These are phyloP conservation scores for Thermoascus crustaceus DNA, from an alignment of 2,329 filamentous ascomycete species.

Conservation along the genomic window DNA sequence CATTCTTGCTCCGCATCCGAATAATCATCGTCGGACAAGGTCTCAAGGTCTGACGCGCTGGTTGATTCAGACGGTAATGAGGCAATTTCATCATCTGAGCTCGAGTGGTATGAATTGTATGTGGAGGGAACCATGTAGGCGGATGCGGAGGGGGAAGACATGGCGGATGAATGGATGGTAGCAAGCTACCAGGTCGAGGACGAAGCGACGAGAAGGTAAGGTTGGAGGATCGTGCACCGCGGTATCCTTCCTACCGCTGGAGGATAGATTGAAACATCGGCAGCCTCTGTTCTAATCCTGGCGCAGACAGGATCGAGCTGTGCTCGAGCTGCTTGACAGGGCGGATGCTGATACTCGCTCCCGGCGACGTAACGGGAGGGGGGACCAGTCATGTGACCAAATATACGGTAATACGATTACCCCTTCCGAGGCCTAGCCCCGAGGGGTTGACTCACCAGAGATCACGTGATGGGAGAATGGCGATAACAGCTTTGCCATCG, in stretches of 20 bases:
- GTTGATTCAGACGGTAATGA: slow-evolving; percentile 37
- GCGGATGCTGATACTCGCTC: not conserved
- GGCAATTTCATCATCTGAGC: slow-evolving; percentile 34
- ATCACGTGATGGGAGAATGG: slow-evolving; percentile 1
- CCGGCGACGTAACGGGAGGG: slow-evolving; percentile 4
- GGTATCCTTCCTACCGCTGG: slow-evolving; percentile 29
- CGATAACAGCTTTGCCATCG: not conserved
- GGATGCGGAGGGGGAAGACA: slow-evolving; percentile 32
- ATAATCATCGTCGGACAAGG: slow-evolving; percentile 45
- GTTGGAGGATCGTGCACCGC: slow-evolving; percentile 8
- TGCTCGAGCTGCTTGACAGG: no score
- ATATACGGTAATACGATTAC: slow-evolving; percentile 5
- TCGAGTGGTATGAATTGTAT: slow-evolving; percentile 16
- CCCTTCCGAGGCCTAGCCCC: not conserved
- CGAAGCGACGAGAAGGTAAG: slow-evolving; percentile 14
- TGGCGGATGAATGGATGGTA: slow-evolving; percentile 15
- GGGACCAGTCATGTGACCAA: slow-evolving; percentile 2
- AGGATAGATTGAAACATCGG: slow-evolving; percentile 16
- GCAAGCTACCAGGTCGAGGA: slow-evolving; percentile 4
- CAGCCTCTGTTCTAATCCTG: not conserved
- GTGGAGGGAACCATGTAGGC: slow-evolving; percentile 32
- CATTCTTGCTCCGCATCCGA: slow-evolving; percentile 92
- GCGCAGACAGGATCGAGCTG: not conserved
- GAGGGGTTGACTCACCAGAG: not conserved
- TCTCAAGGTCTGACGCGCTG: slow-evolving; percentile 31